Base-by-base conservation (phyloP, 1,284 basidiomycete species). In the Leccinum pallidistipes region DNA sequence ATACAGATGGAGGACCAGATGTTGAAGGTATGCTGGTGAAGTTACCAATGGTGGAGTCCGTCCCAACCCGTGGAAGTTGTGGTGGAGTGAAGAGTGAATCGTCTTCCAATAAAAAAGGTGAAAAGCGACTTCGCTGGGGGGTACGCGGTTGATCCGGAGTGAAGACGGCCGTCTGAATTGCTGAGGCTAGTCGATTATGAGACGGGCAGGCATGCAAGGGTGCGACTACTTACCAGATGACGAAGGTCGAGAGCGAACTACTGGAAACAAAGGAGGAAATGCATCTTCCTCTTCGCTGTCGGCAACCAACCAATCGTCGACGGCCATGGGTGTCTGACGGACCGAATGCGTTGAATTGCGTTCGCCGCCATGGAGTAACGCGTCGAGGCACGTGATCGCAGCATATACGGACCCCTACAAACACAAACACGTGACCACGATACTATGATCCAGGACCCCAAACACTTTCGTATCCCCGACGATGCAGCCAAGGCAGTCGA, bases 291-390 rank as follows among this genome's bases (percentile, higher is more conserved):
- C 74, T 55, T 73, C 71, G 56, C 71, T 76, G 63, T 76, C 71
- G 12, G 66, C 64, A 3, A 73, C 74, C 5, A 68, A 47, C 71
- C 70, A 73, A 52, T 65, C 62, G 1, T 65, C 32, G 47, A n/a
- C 18, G 12, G 55, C 34, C 66, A 72, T 72, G 53, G 34, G 18
- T 54, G 63, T 58, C 31, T 59, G 7, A 43, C 24, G 14, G 55
- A 51, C 18, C 4, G 10, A 51, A 51, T 9, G n/a, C 18, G 89
- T n/a, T n/a, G n/a, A n/a, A n/a, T n/a, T n/a, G n/a, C n/a, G 64
- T 66, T 16, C 40, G 50, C 36, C 24, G 49, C 34, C 5, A 34
- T 49, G 34, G 11, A 45, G 6, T 24, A 47, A 43, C 57, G 58
- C 51, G 63, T 57, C 52, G 0, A 3, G 1, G 18, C 71, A 72